Percentiles rank a stretch among this genome's conserved stretches.
Conservation (phyloP, 495 filamentous ascomycete species). For the Trichoderma gamsii region DNA sequence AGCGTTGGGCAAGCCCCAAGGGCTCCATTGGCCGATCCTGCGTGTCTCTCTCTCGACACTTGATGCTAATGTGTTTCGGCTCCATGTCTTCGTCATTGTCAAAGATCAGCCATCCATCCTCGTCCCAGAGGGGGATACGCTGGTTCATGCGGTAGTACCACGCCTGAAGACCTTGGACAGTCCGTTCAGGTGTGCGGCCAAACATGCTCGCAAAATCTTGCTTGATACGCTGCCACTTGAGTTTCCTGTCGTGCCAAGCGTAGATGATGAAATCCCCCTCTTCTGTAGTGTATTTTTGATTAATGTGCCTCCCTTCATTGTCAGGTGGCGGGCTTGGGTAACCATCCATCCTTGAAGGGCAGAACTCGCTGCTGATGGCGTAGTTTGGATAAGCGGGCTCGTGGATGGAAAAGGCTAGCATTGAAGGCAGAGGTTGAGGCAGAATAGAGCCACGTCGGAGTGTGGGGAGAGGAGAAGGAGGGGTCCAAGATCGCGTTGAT, state of each 20-base stretch:
- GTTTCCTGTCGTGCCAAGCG: conserved; percentile 15
- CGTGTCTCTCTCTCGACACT: conserved; percentile 17
- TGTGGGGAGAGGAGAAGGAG: neutral
- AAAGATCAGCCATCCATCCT: conserved; percentile 17
- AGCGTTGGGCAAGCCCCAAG: conserved; percentile 29
- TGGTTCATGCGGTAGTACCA: conserved; percentile 19
- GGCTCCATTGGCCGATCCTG: neutral
- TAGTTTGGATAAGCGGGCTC: conserved; percentile 14
- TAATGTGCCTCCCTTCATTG: conserved; percentile 23
- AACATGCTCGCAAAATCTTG: conserved; percentile 7
- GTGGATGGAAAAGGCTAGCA: neutral
- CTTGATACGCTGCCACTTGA: conserved; percentile 16
- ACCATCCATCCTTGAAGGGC: neutral
- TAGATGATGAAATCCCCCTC: conserved; percentile 32
- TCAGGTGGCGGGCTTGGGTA: conserved; percentile 12
- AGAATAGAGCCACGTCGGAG: neutral
- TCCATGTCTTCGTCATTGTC: conserved; percentile 15
- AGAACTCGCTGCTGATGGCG: conserved; percentile 2
- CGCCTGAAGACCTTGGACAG: conserved; percentile 19
- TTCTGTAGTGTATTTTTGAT: conserved; percentile 29
- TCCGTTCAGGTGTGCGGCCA: conserved; percentile 11
- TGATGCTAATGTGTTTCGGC: conserved; percentile 15
- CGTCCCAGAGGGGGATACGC: conserved; percentile 18
- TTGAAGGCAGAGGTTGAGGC: neutral
- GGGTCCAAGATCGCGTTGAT: neutral